Evolutionary conservation across 75 land plant species (phyloP).

Genomic region (Cupressus sempervirens): DNA sequence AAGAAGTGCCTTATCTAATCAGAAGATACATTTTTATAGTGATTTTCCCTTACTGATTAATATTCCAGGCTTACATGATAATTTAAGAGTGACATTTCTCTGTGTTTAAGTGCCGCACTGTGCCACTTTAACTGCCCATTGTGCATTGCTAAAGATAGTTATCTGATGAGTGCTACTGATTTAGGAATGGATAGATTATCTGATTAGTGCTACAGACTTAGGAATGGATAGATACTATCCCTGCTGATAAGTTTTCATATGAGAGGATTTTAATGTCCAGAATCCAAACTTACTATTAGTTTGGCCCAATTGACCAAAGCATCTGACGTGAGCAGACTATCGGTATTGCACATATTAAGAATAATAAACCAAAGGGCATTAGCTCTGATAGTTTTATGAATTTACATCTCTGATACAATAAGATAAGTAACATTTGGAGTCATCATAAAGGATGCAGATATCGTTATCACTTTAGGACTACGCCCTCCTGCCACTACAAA

Average conservation of each 20-base stretch:
- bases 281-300: background rate
- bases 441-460: too few species aligned
- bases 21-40: background rate
- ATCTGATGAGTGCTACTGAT: background rate
- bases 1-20: background rate
- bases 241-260: background rate
- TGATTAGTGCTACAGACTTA: background rate
- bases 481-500: background rate
- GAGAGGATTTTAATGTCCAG: background rate
- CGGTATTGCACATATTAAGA: background rate
- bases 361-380: slow-evolving; percentile 1
- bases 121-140: background rate
- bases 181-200: background rate
- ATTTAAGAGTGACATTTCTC: background rate
- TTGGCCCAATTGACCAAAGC: background rate
- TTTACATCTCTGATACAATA: background rate
- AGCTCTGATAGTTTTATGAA: background rate
- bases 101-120: background rate
- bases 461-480: too few species aligned
- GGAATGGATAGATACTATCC: background rate
- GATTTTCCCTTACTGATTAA: slow-evolving; percentile 1
- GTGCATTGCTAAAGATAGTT: background rate
- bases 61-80: background rate
- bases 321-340: background rate
- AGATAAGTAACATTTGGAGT: background rate